These are phyloP conservation scores for Erigeron canadensis DNA, from an alignment of 129 eudicot species.

Conservation along the genomic window DNA sequence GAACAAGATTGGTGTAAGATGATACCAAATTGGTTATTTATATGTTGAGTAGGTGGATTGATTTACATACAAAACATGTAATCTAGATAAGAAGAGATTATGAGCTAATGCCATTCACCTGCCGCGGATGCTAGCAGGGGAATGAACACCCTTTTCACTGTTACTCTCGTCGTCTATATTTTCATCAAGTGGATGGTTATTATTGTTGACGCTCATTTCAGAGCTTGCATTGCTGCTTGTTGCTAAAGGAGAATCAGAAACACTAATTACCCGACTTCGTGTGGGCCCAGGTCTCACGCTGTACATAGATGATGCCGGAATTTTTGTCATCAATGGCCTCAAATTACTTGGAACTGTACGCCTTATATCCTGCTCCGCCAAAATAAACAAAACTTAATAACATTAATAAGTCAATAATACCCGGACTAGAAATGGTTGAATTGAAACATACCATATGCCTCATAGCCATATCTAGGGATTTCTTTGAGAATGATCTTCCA, in stretches of 20 bases:
- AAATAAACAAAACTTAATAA: neutral
- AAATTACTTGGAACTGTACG: slow-evolving; percentile 73
- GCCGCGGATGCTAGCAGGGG: slow-evolving; percentile 57
- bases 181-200: slow-evolving; percentile 44
- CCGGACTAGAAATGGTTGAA: neutral
- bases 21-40: slow-evolving; percentile 17
- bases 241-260: slow-evolving; percentile 79
- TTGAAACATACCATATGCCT: slow-evolving; percentile 83
- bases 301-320: slow-evolving; percentile 96
- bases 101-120: slow-evolving; percentile 43
- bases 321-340: slow-evolving; percentile 85
- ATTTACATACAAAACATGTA: slow-evolving; percentile 25
- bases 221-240: slow-evolving; percentile 98
- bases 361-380: slow-evolving; percentile 69
- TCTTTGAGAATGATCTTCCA: slow-evolving; percentile 87
- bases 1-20: too few species aligned
- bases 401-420: neutral
- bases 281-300: slow-evolving; percentile 91
- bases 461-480: slow-evolving; percentile 94
- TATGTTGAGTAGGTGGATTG: neutral
- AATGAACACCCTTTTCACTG: slow-evolving; percentile 49
- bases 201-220: slow-evolving; percentile 71
- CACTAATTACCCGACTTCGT: slow-evolving; percentile 55
- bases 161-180: slow-evolving; percentile 57
- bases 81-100: neutral